Evolutionary conservation across 345 rosid genomes (phyloP).

Genomic region (Durio zibethinus): DNA sequence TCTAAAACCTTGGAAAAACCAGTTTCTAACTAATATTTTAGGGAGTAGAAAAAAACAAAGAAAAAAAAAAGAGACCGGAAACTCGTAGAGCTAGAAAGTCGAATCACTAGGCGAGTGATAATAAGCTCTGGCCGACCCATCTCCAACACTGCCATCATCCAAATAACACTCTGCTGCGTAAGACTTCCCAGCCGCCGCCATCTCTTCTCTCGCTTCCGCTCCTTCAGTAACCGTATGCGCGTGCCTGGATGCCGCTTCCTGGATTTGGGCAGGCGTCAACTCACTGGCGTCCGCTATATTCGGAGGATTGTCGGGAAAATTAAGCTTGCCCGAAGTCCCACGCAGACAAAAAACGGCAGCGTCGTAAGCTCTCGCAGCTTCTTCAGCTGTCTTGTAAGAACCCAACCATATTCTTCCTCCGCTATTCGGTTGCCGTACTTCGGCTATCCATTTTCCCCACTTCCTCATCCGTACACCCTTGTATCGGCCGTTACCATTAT

Average conservation of each 20-base stretch:
- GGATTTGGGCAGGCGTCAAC: conserved; percentile 38
- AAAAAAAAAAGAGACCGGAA: neutral
- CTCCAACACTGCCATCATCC: neutral
- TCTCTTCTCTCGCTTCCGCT: neutral
- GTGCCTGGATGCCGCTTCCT: conserved; percentile 41
- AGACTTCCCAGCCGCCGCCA: neutral
- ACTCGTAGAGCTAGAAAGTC: conserved; percentile 12
- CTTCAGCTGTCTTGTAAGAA: conserved; percentile 51
- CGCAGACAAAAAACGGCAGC: conserved; percentile 56
- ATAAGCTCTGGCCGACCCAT: conserved; percentile 9
- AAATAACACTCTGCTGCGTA: neutral
- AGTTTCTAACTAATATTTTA: neutral
- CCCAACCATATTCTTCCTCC: conserved; percentile 62
- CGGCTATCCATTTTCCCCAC: conserved; percentile 83
- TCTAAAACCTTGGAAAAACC: neutral
- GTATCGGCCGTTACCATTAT: conserved; percentile 21
- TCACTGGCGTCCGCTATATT: conserved; percentile 23
- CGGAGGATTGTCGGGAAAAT: conserved; percentile 45
- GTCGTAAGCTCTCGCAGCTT: conserved; percentile 68
- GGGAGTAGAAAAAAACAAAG: neutral
- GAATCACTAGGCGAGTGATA: conserved; percentile 35
- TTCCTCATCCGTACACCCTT: conserved; percentile 70
- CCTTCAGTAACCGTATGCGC: conserved; percentile 20
- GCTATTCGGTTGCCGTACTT: conserved; percentile 55
- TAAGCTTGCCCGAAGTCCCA: conserved; percentile 44